Conservation (phyloP, 2,329 filamentous ascomycete genomes). For the Monilinia laxa region DNA sequence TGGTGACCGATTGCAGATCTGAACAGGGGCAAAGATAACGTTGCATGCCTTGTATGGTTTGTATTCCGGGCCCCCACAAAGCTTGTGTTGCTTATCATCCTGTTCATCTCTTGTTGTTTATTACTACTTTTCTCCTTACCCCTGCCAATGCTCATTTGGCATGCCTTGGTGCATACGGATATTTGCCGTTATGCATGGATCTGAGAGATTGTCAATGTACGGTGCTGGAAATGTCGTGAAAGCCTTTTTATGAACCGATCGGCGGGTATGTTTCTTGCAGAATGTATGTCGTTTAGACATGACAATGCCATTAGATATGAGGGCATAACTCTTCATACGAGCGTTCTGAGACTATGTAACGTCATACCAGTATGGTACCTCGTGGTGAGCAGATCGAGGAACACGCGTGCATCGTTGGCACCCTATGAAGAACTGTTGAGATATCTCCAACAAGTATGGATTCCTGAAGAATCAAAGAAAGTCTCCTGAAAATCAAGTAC, state of each 20-base stretch:
- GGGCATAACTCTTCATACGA: not conserved
- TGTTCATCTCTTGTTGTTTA: not conserved
- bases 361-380: not conserved
- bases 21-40: slow-evolving; percentile 4
- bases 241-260: not conserved
- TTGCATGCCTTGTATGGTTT: not conserved
- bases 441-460: not conserved
- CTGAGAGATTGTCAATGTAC: slow-evolving; percentile 3
- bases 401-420: not conserved
- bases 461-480: not conserved
- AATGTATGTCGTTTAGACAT: not conserved
- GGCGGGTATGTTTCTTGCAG: not conserved
- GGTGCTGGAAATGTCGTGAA: not conserved
- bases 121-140: not conserved
- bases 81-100: slow-evolving; percentile 13
- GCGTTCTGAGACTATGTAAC: slow-evolving; percentile 10
- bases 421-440: not conserved
- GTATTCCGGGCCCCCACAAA: slow-evolving; percentile 8
- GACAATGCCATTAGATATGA: not conserved
- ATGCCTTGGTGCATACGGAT: slow-evolving; percentile 15
- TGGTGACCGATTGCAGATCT: slow-evolving; percentile 4
- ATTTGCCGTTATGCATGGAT: not conserved
- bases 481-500: not conserved
- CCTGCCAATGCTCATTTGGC: slow-evolving; percentile 8
- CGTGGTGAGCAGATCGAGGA: not conserved